Evolutionary conservation across 306 rosid species (phyloP), one percentile per base, ranked within the genome.

Genomic region (Lathyrus oleraceus): DNA sequence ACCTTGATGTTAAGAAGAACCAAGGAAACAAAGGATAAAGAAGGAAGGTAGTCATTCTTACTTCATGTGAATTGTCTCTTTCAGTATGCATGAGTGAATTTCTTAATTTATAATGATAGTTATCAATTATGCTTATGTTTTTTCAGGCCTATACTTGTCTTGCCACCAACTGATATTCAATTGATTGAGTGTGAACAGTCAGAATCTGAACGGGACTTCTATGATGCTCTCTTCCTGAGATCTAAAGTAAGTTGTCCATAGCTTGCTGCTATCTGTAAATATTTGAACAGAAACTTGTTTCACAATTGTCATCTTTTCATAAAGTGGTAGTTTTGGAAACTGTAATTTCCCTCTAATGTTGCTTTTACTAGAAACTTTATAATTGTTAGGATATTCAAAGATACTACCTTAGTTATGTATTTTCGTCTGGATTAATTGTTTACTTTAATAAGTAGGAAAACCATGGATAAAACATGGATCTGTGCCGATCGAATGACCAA

Each of bases 41-140:
- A 76, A 16, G 97, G 92, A 81, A 91, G 95, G 97, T 88, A 56
- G n/a, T n/a, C n/a, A n/a, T n/a, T n/a, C n/a, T n/a, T n/a, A n/a
- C n/a, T n/a, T n/a, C n/a, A n/a, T n/a, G n/a, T n/a, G n/a, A n/a
- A n/a, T n/a, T n/a, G n/a, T n/a, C n/a, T n/a, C n/a, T n/a, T n/a
- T n/a, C n/a, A n/a, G n/a, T n/a, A n/a, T n/a, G n/a, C n/a, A n/a
- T n/a, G n/a, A n/a, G n/a, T n/a, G n/a, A n/a, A n/a, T n/a, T n/a
- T n/a, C n/a, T n/a, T n/a, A n/a, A n/a, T n/a, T n/a, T n/a, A n/a
- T n/a, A n/a, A n/a, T n/a, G n/a, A n/a, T n/a, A n/a, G n/a, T n/a
- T n/a, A n/a, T n/a, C n/a, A n/a, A n/a, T n/a, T n/a, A n/a, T n/a
- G n/a, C n/a, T n/a, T n/a, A n/a, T n/a, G n/a, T n/a, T n/a, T n/a